Evolutionary conservation across 495 filamentous ascomycete genomes (phyloP).

Genomic region (Xylaria cubensis): DNA sequence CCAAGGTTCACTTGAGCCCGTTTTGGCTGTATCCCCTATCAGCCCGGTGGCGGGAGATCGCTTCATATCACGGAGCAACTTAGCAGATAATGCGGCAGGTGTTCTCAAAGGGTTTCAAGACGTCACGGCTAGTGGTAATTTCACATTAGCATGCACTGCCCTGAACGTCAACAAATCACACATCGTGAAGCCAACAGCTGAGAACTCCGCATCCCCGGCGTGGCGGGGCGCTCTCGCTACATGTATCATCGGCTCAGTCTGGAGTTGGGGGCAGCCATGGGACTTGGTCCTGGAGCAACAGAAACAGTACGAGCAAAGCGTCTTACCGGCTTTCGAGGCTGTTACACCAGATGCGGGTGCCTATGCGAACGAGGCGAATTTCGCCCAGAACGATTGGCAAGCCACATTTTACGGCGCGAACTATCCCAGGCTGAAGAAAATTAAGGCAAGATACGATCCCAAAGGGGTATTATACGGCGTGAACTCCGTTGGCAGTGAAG

Average conservation of each 20-base stretch:
- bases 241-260: background rate
- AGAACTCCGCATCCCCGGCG: constrained; percentile 44
- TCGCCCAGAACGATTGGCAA: constrained; percentile 63
- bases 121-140: background rate
- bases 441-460: constrained; percentile 60
- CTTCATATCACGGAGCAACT: background rate
- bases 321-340: constrained; percentile 49
- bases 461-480: constrained; percentile 56
- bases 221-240: constrained; percentile 41
- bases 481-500: constrained; percentile 57
- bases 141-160: background rate
- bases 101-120: background rate
- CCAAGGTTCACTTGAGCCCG: background rate
- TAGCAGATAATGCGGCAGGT: background rate
- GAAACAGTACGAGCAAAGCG: constrained; percentile 22
- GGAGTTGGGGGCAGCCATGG: background rate
- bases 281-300: constrained; percentile 15
- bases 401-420: constrained; percentile 60
- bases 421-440: constrained; percentile 46
- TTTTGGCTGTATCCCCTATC: background rate
- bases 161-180: constrained; percentile 3
- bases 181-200: background rate
- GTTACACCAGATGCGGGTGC: constrained; percentile 50
- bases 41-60: background rate
- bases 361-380: constrained; percentile 59